phyloP scores from a whole-genome alignment of 139 green algal species.

The Edaphochlamys debaryana region DNA sequence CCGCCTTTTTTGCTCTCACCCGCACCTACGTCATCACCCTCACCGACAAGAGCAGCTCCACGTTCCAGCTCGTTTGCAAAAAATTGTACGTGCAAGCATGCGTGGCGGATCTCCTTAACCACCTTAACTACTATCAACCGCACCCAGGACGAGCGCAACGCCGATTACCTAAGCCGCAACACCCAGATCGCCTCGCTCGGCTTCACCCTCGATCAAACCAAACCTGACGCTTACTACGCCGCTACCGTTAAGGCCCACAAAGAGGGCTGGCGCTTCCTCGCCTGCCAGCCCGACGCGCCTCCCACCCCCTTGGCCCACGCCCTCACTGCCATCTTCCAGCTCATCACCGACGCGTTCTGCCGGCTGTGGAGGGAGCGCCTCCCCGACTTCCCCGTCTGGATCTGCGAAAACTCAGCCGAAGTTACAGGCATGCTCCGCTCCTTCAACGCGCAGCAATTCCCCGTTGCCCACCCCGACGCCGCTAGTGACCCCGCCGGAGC shows the following conservation, averaged over 20 bases:
- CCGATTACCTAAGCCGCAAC: background rate
- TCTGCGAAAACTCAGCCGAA: too few relatives aligned
- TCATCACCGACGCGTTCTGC: too few relatives aligned
- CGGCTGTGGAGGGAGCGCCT: too few relatives aligned
- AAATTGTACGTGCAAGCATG: background rate
- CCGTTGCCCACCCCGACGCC: background rate
- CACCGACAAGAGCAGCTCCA: background rate
- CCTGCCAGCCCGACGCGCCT: too few relatives aligned
- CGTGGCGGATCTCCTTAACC: background rate
- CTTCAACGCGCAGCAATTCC: background rate
- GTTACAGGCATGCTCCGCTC: background rate
- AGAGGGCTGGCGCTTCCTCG: too few relatives aligned
- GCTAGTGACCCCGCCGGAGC: too few relatives aligned
- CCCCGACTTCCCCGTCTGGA: background rate
- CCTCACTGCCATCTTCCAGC: too few relatives aligned
- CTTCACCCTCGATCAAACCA: background rate
- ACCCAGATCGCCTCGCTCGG: background rate
- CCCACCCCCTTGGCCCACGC: too few relatives aligned
- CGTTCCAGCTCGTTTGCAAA: constrained; percentile 3
- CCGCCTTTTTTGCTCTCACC: background rate
- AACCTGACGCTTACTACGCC: background rate
- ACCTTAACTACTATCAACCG: too few relatives aligned
- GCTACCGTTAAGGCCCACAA: background rate
- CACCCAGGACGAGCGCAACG: too few relatives aligned
- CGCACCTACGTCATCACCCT: background rate